Evolutionary conservation across 2,329 filamentous ascomycete genomes (phyloP), one percentile per base, ranked within the genome.

Genomic region (Xylaria sp.): DNA sequence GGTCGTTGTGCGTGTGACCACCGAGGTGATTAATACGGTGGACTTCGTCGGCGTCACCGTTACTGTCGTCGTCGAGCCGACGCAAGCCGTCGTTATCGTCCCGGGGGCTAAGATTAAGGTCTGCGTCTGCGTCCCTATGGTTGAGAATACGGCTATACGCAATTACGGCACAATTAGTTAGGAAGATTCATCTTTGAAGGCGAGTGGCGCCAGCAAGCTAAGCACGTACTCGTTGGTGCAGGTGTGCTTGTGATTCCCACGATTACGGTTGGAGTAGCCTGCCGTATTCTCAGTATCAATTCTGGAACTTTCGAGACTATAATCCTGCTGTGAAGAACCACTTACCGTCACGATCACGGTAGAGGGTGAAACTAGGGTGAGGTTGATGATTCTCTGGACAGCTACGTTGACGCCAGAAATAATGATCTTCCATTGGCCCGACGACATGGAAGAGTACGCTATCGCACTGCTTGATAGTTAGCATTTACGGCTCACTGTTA

Each of bases 251-350:
- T 82, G 50, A 80, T 74, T 20, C 80, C 80, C 32, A 81, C 63
- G 7, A 78, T 72, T 13, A 81, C 78, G 2, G 80, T 82, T 18
- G 81, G 81, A 0, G 80, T 82, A 7, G 77, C 80, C 80, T 81
- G 48, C 52, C 0, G 6, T 50, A 59, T 50, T n/a, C 15, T 59
- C 9, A 9, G 39, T 8, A n/a, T 63, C 18, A 63, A 41, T 15
- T 15, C 32, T 25, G 1, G 6, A 41, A 62, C 8, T 59, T 65
- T 66, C 52, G 15, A 46, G 60, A 28, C 28, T 6, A 41, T 50
- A 2, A 6, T 8, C 5, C 3, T 12, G 25, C 5, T 20, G 32
- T 7, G n/a, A 23, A 63, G 12, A 34, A 1, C 37, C 10, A 34
- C 79, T 55, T 75, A 81, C 80, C 32, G 78, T 81, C 7, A 81